A percentile compares a stretch with the other conserved stretches of the same genome.
Evolutionary conservation across 345 rosid genomes (phyloP).

Genomic region (Trapa incisa): DNA sequence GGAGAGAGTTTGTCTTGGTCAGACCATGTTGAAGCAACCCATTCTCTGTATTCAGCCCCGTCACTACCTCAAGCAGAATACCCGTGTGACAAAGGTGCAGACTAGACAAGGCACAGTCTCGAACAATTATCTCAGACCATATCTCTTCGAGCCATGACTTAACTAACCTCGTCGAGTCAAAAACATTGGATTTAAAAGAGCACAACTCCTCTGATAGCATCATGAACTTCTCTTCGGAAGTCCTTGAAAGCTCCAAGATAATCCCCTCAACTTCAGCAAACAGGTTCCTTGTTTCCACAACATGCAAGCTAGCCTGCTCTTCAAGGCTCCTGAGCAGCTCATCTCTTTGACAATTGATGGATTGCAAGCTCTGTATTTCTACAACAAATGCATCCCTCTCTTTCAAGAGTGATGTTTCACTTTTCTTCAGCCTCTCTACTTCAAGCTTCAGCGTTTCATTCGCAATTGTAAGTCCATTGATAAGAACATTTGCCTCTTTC

Average conservation of each 20-base stretch:
- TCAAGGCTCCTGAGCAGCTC: slow-evolving; percentile 45
- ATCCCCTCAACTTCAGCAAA: slow-evolving; percentile 50
- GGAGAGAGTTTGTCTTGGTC: slow-evolving; percentile 48
- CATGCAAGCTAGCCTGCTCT: slow-evolving; percentile 39
- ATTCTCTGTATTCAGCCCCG: slow-evolving; percentile 74
- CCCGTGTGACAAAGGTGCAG: slow-evolving; percentile 91
- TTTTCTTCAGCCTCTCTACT: slow-evolving; percentile 37
- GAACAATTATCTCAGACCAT: slow-evolving; percentile 80
- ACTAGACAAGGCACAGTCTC: slow-evolving; percentile 85
- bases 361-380: slow-evolving; percentile 49
- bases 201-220: slow-evolving; percentile 35
- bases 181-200: slow-evolving; percentile 35
- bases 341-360: slow-evolving; percentile 34
- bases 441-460: slow-evolving; percentile 68
- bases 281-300: slow-evolving; percentile 41
- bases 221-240: slow-evolving; percentile 29
- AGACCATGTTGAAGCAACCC: slow-evolving; percentile 78
- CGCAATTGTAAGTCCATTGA: slow-evolving; percentile 65
- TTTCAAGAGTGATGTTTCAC: slow-evolving; percentile 24
- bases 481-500: slow-evolving; percentile 75
- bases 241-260: slow-evolving; percentile 30
- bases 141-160: slow-evolving; percentile 70
- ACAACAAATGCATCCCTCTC: slow-evolving; percentile 44
- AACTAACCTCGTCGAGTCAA: slow-evolving; percentile 40
- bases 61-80: slow-evolving; percentile 63